A percentile compares a stretch with the other conserved stretches of the same genome.
Evolutionary conservation across 345 rosid genomes (phyloP).

Genomic region (Bretschneidera sinensis): DNA sequence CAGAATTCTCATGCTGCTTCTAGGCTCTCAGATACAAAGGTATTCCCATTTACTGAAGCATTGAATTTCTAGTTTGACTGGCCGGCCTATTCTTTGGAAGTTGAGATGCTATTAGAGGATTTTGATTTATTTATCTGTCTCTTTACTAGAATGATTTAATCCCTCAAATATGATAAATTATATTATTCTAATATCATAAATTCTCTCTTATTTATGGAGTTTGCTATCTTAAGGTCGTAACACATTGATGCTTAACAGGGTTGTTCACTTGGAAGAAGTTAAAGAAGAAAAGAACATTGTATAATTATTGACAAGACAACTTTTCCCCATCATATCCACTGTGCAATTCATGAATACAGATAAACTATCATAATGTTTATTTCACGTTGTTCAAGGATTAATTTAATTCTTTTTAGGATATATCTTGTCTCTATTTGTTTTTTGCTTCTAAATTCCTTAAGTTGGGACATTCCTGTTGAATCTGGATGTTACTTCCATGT

Average conservation of each 20-base stretch:
- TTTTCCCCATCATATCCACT: neutral
- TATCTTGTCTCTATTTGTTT: no score
- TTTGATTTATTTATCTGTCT: neutral
- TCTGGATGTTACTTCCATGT: no score
- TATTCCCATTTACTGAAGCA: conserved; percentile 18
- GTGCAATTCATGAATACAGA: no score
- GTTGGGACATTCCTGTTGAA: no score
- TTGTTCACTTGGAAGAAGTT: no score
- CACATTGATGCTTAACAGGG: no score
- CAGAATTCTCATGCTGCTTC: conserved; percentile 47
- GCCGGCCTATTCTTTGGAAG: neutral
- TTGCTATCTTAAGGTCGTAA: no score
- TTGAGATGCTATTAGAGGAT: neutral
- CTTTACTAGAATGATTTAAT: neutral
- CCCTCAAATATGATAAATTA: neutral
- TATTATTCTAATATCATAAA: neutral
- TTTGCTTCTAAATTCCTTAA: no score
- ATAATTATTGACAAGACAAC: neutral
- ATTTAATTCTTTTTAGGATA: no score
- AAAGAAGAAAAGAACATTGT: no score
- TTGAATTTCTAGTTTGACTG: neutral
- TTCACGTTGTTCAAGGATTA: no score
- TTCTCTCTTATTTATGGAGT: neutral
- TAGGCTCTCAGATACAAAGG: conserved; percentile 63
- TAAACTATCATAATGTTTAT: no score